Base-by-base conservation (phyloP, 106 monocot species). In the Posidonia australis region DNA sequence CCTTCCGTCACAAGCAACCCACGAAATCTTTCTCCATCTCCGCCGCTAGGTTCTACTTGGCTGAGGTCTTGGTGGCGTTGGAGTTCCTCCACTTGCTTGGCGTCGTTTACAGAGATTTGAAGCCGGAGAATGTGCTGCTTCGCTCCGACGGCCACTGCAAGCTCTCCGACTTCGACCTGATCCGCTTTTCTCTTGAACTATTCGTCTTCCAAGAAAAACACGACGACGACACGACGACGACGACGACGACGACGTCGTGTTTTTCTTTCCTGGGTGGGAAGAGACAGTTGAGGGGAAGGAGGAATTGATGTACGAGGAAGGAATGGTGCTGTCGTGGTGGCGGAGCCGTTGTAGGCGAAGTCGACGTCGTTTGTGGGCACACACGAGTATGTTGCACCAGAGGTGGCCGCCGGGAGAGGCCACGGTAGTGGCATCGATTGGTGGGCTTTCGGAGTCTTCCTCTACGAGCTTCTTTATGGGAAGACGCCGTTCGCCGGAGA, bases 81-180 rank as follows among this genome's bases (percentile, higher is more conserved):
- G 51, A 66, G 36, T 67, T 55, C 23, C 67, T 67, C 16, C 67
- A 67, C 43, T 29, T 56, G 17, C 13, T 56, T 13, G 67, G 67
- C 5, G 36, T 74, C 21, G 66, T 74, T 13, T 74, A 74, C 59
- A 54, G 73, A 6, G 73, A 74, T 57, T 43, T 74, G 59, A 74
- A 74, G 65, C 73, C 73, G 17, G 73, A 74, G 73, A 74, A 74
- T 55, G 66, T 74, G 21, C 59, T 67, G 44, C n/a, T 66, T 10
- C 55, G 73, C 13, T 46, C 46, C 14, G 94, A 96, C 52, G 94
- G 94, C 46, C 94, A 96, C 72, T 78, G 90, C 64, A 96, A 90
- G 94, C 86, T 96, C 67, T 90, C 94, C 17, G 94, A 90, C 78
- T 96, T 96, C 65, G 94, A 90, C 72, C 94, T 96, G 76, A 49